These are phyloP conservation scores for Lantana camara DNA, from an alignment of 257 asterid genomes.

Conservation along the genomic window DNA sequence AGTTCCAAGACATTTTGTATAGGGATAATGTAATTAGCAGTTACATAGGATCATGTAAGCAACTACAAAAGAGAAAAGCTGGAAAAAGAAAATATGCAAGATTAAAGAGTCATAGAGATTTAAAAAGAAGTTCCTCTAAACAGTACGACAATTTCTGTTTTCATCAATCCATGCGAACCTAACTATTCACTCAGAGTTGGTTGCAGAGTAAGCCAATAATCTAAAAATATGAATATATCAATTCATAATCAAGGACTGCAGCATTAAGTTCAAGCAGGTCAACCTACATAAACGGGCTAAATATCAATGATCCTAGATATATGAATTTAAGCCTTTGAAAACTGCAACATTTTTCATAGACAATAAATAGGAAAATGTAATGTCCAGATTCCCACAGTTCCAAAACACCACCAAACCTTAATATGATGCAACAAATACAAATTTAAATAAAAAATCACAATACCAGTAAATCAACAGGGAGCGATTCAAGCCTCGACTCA, in stretches of 20 bases:
- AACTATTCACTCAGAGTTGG: not conserved
- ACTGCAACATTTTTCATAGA: not conserved
- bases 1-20: not conserved
- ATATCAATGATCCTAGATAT: not conserved
- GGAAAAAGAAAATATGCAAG: not conserved
- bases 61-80: constrained; percentile 12
- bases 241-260: not conserved
- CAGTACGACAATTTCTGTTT: not conserved
- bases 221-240: not conserved
- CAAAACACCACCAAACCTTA: not conserved
- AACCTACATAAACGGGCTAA: not conserved
- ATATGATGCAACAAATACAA: not conserved
- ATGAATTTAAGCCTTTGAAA: not conserved
- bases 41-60: not conserved
- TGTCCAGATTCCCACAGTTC: not conserved
- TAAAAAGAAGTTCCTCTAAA: constrained; percentile 16
- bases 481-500: constrained; percentile 85
- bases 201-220: no score
- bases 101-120: not conserved
- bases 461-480: constrained; percentile 92
- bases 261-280: not conserved
- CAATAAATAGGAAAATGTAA: not conserved
- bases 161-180: constrained; percentile 1
- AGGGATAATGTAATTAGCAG: not conserved
- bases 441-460: constrained; percentile 10